phyloP scores from a whole-genome alignment of 2,329 filamentous ascomycete species.

The Aspergillus chevalieri region DNA sequence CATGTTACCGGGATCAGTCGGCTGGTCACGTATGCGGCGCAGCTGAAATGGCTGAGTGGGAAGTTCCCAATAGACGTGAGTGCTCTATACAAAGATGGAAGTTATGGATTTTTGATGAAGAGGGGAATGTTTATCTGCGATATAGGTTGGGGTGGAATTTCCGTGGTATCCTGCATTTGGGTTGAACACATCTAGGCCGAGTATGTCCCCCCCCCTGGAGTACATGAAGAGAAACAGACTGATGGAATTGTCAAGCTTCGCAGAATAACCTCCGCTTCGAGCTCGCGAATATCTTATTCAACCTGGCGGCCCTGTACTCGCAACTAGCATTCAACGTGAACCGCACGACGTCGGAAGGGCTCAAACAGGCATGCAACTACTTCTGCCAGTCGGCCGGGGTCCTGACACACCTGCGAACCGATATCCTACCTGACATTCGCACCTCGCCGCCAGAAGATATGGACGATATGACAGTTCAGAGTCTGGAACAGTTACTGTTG shows the following conservation, averaged over 20 bases:
- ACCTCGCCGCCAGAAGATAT: conserved; percentile 88
- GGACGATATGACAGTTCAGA: conserved; percentile 81
- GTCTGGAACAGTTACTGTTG: conserved; percentile 73
- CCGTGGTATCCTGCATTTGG: conserved; percentile 92
- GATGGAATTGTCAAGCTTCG: conserved; percentile 35
- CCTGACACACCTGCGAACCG: conserved; percentile 67
- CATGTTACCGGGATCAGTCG: conserved; percentile 81
- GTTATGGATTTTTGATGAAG: neutral
- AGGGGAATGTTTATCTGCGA: conserved; percentile 3
- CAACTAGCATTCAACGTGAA: conserved; percentile 81
- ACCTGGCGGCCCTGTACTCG: conserved; percentile 86
- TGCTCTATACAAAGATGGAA: conserved; percentile 5
- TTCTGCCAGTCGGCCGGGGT: conserved; percentile 84
- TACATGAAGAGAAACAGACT: neutral
- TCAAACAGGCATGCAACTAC: conserved; percentile 84
- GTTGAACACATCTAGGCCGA: conserved; percentile 73
- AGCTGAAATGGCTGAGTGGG: conserved; percentile 84
- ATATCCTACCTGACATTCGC: conserved; percentile 74
- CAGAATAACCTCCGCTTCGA: conserved; percentile 71
- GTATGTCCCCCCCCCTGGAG: conserved; percentile 18
- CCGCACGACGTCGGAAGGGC: conserved; percentile 68
- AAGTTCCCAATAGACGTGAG: conserved; percentile 93
- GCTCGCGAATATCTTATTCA: conserved; percentile 86
- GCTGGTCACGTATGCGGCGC: conserved; percentile 84
- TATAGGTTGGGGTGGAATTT: conserved; percentile 84